A percentile compares a stretch with the other conserved stretches of the same genome.
These are phyloP conservation scores for Diaporthe capsici DNA, from an alignment of 2,329 filamentous ascomycete species.

Conservation along the genomic window DNA sequence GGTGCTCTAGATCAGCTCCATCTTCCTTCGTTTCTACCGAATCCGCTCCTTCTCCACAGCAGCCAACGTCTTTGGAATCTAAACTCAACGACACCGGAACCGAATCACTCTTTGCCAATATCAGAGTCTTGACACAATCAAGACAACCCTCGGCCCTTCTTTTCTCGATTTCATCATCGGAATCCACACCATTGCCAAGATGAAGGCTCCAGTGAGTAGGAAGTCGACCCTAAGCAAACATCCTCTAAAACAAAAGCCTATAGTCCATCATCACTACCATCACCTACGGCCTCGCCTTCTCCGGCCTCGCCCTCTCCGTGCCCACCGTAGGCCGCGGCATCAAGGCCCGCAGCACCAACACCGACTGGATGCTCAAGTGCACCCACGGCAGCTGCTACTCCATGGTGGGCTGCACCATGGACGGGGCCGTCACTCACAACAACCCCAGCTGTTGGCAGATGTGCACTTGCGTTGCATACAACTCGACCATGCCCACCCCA, in stretches of 20 bases:
- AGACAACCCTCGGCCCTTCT: neutral
- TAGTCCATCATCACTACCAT: neutral
- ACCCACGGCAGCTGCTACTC: conserved; percentile 27
- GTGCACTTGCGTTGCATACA: neutral
- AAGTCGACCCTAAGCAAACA: neutral
- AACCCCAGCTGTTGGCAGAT: conserved; percentile 20
- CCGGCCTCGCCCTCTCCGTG: conserved; percentile 2
- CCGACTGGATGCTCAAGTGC: conserved; percentile 28
- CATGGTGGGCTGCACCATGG: neutral
- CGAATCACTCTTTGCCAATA: neutral
- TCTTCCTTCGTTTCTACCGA: neutral
- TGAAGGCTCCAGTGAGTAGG: conserved; percentile 2
- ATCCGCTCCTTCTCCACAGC: neutral
- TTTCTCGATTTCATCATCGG: too few species aligned
- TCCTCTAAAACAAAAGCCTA: neutral
- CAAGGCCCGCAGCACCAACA: neutral
- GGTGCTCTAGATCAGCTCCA: neutral
- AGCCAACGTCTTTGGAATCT: neutral
- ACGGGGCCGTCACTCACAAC: conserved; percentile 4
- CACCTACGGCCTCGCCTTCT: conserved; percentile 5
- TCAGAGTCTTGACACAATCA: neutral
- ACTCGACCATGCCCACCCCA: neutral
- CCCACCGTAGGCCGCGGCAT: neutral
- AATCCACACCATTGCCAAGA: neutral
- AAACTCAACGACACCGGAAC: neutral